Conservation (phyloP, 2,329 filamentous ascomycete genomes). For the Fusarium goolgardi region DNA sequence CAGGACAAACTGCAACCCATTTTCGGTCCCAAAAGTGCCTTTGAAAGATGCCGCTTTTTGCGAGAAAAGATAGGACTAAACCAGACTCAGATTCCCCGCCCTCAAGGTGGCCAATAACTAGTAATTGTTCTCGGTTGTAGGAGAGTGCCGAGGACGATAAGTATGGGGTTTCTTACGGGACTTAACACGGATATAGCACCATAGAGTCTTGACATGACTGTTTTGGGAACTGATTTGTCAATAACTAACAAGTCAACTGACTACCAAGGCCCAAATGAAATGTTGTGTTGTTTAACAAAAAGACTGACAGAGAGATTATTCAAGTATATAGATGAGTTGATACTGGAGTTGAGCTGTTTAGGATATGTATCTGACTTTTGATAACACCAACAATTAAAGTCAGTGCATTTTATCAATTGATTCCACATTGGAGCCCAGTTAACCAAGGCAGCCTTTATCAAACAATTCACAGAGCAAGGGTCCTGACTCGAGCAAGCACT, state of each 20-base stretch:
- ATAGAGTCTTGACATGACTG: background rate
- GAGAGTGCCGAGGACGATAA: slow-evolving; percentile 34
- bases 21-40: background rate
- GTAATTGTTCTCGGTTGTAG: slow-evolving; percentile 26
- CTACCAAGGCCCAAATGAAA: background rate
- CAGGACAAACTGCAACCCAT: background rate
- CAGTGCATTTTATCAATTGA: background rate
- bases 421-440: background rate
- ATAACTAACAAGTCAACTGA: background rate
- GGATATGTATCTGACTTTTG: background rate
- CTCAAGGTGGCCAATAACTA: slow-evolving; percentile 29
- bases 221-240: slow-evolving; percentile 1
- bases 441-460: background rate
- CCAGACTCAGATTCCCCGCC: slow-evolving; percentile 3
- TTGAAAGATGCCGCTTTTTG: slow-evolving; percentile 19
- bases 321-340: background rate
- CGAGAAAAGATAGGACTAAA: slow-evolving; percentile 5
- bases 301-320: background rate
- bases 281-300: background rate
- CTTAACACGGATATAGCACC: slow-evolving; percentile 25
- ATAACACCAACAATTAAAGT: background rate
- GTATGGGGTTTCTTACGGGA: slow-evolving; percentile 19
- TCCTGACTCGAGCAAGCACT: background rate
- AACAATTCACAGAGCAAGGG: background rate
- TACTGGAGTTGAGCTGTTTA: background rate